Conservation (phyloP, 2,329 filamentous ascomycete genomes). For the Colletotrichum sp. region DNA sequence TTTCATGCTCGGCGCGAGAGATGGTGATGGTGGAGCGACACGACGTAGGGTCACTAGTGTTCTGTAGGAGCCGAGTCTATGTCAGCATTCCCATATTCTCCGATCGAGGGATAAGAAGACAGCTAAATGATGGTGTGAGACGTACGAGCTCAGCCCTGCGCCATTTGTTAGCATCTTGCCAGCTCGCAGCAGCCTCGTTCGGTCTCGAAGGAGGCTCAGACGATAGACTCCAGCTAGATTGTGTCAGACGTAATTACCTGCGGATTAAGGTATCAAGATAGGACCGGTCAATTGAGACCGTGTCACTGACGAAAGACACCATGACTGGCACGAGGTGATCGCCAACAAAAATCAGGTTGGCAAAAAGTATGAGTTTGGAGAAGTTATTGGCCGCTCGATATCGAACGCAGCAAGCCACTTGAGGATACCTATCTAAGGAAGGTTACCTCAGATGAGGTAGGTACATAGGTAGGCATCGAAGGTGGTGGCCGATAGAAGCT, state of each 20-base stretch:
- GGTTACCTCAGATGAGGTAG: neutral
- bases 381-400: neutral
- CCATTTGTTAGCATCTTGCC: neutral
- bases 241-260: slow-evolving; percentile 50
- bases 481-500: neutral
- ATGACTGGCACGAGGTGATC: slow-evolving; percentile 22
- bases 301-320: slow-evolving; percentile 23
- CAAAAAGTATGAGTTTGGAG: neutral
- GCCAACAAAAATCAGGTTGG: neutral
- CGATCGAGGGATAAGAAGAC: neutral
- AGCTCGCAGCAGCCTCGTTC: neutral
- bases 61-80: slow-evolving; percentile 2
- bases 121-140: neutral
- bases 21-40: slow-evolving; percentile 54
- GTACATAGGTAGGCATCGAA: neutral
- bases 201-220: neutral
- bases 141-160: slow-evolving; percentile 33
- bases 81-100: neutral
- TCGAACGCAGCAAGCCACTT: neutral
- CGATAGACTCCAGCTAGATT: neutral
- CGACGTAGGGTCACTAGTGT: slow-evolving; percentile 19
- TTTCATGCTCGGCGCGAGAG: slow-evolving; percentile 65
- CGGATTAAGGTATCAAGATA: slow-evolving; percentile 67
- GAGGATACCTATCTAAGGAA: neutral
- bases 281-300: slow-evolving; percentile 54